Percentiles rank a stretch among this genome's conserved stretches.
phyloP scores from a whole-genome alignment of 345 rosid species.

The Mangifera indica region DNA sequence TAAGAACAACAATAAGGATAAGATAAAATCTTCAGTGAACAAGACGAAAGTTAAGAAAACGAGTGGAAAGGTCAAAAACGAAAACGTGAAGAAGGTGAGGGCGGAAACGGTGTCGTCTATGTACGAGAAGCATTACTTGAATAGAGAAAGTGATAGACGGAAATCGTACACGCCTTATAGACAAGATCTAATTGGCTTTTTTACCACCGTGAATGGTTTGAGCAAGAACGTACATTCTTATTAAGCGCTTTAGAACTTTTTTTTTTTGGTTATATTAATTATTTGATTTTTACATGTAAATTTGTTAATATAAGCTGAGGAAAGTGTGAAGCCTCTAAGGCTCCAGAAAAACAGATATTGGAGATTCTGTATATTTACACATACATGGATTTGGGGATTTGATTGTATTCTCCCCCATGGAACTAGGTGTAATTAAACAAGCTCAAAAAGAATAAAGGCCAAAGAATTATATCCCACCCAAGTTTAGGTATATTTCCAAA shows the following conservation, averaged over 20 bases:
- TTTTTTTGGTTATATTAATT: neutral
- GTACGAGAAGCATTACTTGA: conserved; percentile 50
- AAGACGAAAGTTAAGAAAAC: conserved; percentile 10
- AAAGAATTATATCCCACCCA: too few species aligned
- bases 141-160: conserved; percentile 49
- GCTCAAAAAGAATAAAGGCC: too few species aligned
- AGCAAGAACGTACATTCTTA: conserved; percentile 72
- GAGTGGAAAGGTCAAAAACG: neutral
- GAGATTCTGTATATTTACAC: too few species aligned
- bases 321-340: too few species aligned
- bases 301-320: neutral
- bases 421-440: too few species aligned
- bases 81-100: conserved; percentile 13
- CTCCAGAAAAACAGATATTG: too few species aligned
- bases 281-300: neutral
- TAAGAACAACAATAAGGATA: neutral
- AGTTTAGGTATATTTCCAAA: too few species aligned
- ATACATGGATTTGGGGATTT: too few species aligned
- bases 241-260: conserved; percentile 12
- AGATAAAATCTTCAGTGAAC: conserved; percentile 6
- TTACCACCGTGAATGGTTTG: conserved; percentile 59
- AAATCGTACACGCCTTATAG: conserved; percentile 65
- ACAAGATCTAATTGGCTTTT: conserved; percentile 56
- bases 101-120: conserved; percentile 42
- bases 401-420: too few species aligned